phyloP scores from a whole-genome alignment of 164 flowering plant species.

The Kingdonia uniflora region DNA sequence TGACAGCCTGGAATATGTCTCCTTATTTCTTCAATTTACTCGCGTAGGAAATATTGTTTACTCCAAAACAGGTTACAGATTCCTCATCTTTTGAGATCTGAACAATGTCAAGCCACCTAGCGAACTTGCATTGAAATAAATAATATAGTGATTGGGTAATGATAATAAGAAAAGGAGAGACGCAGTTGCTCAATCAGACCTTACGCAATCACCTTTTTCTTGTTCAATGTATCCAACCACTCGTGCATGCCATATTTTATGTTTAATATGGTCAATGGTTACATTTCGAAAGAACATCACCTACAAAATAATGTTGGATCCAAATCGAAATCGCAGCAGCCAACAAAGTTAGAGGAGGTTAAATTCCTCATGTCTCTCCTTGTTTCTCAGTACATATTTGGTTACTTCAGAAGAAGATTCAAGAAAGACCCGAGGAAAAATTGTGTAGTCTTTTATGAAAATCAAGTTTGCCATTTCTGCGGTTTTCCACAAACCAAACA shows the following conservation, averaged over 20 bases:
- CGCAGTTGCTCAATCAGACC: not conserved
- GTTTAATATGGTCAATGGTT: not conserved
- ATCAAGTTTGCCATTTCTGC: too few species aligned
- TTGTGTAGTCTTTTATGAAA: too few species aligned
- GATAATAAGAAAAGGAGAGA: not conserved
- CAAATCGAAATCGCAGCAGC: not conserved
- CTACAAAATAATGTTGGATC: slow-evolving; percentile 1
- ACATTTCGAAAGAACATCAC: not conserved
- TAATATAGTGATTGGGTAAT: too few species aligned
- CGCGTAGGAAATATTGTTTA: too few species aligned
- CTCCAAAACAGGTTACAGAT: too few species aligned
- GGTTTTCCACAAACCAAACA: too few species aligned
- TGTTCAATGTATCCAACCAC: not conserved
- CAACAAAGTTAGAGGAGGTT: not conserved
- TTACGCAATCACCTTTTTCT: too few species aligned
- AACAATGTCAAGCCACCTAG: not conserved
- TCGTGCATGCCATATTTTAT: not conserved
- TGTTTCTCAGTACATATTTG: not conserved
- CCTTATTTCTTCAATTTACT: not conserved
- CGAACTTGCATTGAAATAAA: too few species aligned
- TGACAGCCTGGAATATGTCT: not conserved
- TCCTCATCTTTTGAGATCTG: too few species aligned
- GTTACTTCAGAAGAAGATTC: not conserved
- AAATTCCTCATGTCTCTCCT: slow-evolving; percentile 1
- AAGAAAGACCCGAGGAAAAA: too few species aligned